phyloP scores from a whole-genome alignment of 495 filamentous ascomycete genomes.

The Penicillium paxilli region DNA sequence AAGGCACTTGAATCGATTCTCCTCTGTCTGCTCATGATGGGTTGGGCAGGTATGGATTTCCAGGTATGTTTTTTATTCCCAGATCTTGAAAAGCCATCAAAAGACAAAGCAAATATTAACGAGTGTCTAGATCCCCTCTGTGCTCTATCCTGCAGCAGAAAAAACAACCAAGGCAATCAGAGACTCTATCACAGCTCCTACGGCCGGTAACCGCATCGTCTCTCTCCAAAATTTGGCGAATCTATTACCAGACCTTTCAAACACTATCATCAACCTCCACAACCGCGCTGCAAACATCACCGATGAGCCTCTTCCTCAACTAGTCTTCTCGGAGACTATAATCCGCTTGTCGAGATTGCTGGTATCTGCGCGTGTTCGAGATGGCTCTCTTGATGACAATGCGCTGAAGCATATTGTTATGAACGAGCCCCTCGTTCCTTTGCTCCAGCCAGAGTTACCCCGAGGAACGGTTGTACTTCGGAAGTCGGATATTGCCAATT shows the following conservation, averaged over 20 bases:
- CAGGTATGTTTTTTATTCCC: conserved; percentile 51
- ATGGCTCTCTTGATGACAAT: conserved; percentile 66
- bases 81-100: neutral
- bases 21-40: conserved; percentile 78
- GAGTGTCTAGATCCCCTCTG: conserved; percentile 57
- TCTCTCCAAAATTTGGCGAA: conserved; percentile 63
- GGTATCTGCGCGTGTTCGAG: conserved; percentile 65
- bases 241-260: conserved; percentile 71
- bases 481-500: conserved; percentile 66
- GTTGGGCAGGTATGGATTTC: conserved; percentile 85
- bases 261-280: conserved; percentile 83
- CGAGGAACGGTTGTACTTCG: conserved; percentile 40
- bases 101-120: neutral
- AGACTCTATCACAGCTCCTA: conserved; percentile 41
- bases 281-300: conserved; percentile 70
- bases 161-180: conserved; percentile 49
- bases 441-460: conserved; percentile 42
- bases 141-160: conserved; percentile 60
- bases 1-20: conserved; percentile 89
- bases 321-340: conserved; percentile 78
- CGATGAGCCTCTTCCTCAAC: conserved; percentile 76
- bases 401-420: conserved; percentile 68
- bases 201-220: conserved; percentile 49
- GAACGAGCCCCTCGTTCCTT: conserved; percentile 44
- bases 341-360: conserved; percentile 78